Base-by-base conservation (phyloP, 352 stramenopile genomes). In the Globisporangium splendens region DNA sequence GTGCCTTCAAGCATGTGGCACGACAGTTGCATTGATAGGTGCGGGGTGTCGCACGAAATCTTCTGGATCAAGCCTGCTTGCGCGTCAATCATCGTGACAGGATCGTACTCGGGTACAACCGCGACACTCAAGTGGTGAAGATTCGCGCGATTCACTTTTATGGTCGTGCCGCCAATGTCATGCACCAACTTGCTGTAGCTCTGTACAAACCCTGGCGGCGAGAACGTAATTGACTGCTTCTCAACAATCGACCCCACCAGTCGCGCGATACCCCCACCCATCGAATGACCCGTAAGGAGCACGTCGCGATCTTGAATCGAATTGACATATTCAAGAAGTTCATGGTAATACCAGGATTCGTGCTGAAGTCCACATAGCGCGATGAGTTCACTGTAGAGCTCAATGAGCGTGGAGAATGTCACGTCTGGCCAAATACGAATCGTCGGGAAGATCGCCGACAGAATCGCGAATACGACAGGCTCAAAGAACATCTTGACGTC, bases 1-100 rank as follows among this genome's bases (percentile, higher is more conserved):
- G 85, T 93, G 50, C 85, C 81, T 77, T 96, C 86, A n/a, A 96
- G 83, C 86, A 96, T 95, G 70, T 96, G 88, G 59, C 88, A 96
- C 13, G 83, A 94, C 15, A 95, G 69, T 52, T 96, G 88, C 78
- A 95, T 93, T 46, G 88, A 95, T 35, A 96, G 62, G 44, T 93
- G 83, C 0, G 83, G 79, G 4, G 88, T 93, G 59, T 91, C 79
- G 55, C 88, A 96, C 61, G 88, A 93, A 51, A 96, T 95, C 47
- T 89, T 94, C 56, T 96, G 88, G 17, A 89, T 87, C 82, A 96
- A 86, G 7, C 88, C 88, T 21, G 87, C 83, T 68, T 96, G 83
- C 3, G 76, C 79, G 58, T 96, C 88, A 41, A 96, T 92, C 82
- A 96, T 82, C 31, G 86, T 88, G 33, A 96, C 76, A 1, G 88